Evolutionary conservation across 306 rosid genomes (phyloP), one percentile per base, ranked within the genome.

Genomic region (Cucumis cinereus): DNA sequence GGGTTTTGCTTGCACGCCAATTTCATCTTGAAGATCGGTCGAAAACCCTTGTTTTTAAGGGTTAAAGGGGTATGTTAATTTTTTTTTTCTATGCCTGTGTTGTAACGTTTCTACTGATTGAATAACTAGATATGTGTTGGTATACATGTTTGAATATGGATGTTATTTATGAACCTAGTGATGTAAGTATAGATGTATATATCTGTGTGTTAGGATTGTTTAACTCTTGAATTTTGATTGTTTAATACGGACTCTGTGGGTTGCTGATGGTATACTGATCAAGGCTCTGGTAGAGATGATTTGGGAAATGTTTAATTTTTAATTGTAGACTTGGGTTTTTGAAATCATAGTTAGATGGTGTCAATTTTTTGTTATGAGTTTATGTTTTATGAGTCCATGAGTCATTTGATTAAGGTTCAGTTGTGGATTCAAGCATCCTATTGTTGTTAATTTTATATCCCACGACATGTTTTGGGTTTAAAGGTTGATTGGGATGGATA

Each of bases 21-120:
- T 67, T 67, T 41, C 8, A 67, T 67, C 73, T 40, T 40, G 49
- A 33, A 67, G 73, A 67, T 67, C 73, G 74, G 40, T 43, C 45
- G 19, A 43, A 13, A 41, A 26, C 74, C 56, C 74, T 69, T 69
- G 54, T 69, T 45, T 45, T 22, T 69, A 22, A 69, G 74, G 74
- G 74, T 69, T 69, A 40, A 45, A 69, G 35, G 56, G 74, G 74
- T 69, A 23, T 14, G 57, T 0, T 11, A n/a, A 13, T 45, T 45
- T 45, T 7, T 14, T 24, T 20, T 64, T 15, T 8, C 40, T 35
- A n/a, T 36, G 30, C 30, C 10, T 66, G 16, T 66, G 5, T 66
- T 19, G 8, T 15, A 43, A 68, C 13, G 35, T 43, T 68, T 68
- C 74, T 68, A 10, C 54, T 68, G n/a, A 66, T 66, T 38, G 28